These are phyloP conservation scores for Geotrichum aggregatum DNA, from an alignment of 1,139 yeast species.

Conservation along the genomic window DNA sequence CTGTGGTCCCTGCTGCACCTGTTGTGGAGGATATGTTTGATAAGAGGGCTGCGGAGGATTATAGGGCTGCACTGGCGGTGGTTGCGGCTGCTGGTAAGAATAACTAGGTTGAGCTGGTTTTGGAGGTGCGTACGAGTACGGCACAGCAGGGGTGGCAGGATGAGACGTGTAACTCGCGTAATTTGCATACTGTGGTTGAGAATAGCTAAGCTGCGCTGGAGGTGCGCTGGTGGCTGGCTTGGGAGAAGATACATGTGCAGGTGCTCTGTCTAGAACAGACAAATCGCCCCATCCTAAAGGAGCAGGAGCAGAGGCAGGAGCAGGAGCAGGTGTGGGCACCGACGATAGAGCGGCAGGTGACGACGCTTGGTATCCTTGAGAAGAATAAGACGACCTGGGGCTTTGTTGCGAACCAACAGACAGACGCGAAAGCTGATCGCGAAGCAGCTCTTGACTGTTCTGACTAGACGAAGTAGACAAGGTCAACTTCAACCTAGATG, in stretches of 20 bases:
- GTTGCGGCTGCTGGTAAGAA: constrained; percentile 19
- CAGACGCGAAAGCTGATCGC: constrained; percentile 30
- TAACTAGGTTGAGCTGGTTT: not conserved
- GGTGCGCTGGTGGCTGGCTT: constrained; percentile 5
- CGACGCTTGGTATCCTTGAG: constrained; percentile 6
- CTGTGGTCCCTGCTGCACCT: constrained; percentile 19
- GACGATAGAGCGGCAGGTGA: no score
- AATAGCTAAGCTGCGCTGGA: not conserved
- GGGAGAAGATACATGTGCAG: constrained; percentile 10
- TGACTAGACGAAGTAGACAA: constrained; percentile 21
- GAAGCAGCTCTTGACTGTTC: constrained; percentile 27
- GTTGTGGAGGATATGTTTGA: constrained; percentile 23
- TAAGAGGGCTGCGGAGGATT: constrained; percentile 17
- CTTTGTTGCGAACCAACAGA: constrained; percentile 21
- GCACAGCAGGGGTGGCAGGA: constrained; percentile 14
- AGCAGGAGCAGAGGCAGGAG: constrained; percentile 15
- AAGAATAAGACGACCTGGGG: not conserved
- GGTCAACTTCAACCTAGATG: constrained; percentile 28
- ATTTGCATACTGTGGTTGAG: constrained; percentile 14
- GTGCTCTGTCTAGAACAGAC: constrained; percentile 17
- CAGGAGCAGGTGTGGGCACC: constrained; percentile 16
- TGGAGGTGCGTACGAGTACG: constrained; percentile 19
- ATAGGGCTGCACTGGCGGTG: constrained; percentile 20
- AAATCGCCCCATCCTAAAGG: constrained; percentile 25
- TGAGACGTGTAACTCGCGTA: constrained; percentile 11